Evolutionary conservation across 169 alveolate species (phyloP), one percentile per base, ranked within the genome.

Genomic region (Perkinsus chesapeaki): DNA sequence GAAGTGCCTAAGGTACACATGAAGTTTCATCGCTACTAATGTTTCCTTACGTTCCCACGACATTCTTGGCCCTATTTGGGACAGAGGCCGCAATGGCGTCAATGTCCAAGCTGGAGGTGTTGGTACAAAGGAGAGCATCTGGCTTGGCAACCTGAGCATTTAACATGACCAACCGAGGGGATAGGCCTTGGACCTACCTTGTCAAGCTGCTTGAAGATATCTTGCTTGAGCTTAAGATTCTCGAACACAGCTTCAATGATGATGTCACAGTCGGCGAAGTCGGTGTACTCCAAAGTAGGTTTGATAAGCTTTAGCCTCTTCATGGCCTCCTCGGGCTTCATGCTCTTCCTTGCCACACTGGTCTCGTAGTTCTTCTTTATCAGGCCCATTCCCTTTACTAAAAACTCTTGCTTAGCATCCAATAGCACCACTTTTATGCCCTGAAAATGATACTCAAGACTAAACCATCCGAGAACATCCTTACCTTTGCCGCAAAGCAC

Each of bases 231-330:
- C 73, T 90, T 91, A 92, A 94, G 92, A 39, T 92, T 94, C 91
- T 94, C 95, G 0, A 94, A 94, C 5, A 94, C 95, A 0, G 95
- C 95, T 92, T 94, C 95, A 73, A 94, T 94, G 92, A 94, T 92
- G 73, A 94, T 94, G 91, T 94, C 95, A 43, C 92, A 93, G 39
- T 94, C 95, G 92, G 90, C 92, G 92, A 94, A 92, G 90, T 94
- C 95, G 5, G 92, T 92, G 43, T 92, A 94, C 91, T 94, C 94
- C 73, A 94, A 60, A 39, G 95, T 91, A 0, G 95, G 95, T 60
- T 82, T 92, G 93, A 94, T 48, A 47, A 94, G 92, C 93, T 73
- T 23, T 91, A 92, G 39, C 39, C 73, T 36, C 91, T 92, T 39
- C 48, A 27, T 39, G 39, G 73, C 73, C 93, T 39, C 34, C 73